Evolutionary conservation across 202 grass and related monocot species (phyloP), one percentile per base, ranked within the genome.

Genomic region (Carex arenaria): DNA sequence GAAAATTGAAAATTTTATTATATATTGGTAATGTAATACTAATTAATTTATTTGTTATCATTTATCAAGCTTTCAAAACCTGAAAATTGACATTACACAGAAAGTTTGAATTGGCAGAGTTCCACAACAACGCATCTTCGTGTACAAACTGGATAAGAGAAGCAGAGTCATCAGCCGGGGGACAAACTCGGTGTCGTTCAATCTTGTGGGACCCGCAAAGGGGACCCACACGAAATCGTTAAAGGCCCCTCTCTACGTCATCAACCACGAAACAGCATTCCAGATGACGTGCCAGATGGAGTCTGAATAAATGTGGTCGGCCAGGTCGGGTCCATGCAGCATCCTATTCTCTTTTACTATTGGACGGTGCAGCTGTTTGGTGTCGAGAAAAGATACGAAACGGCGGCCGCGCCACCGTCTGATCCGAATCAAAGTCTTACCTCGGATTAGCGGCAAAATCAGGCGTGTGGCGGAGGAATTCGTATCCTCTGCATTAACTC

Each of bases 131-230:
- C 26, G 26, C 26, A 26, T 26, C 26, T 26, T 26, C 26, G 79
- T 82, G 79, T 17, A 53, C 17, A 82, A 47, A 67, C 4, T 55
- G 80, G 80, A 66, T 22, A 10, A 14, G 43, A 4, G 17, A 66
- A 66, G 40, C 61, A 49, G 57, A 47, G 64, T 3, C 12, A 5
- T 17, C 5, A 13, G 4, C 2, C 20, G 22, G 80, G 78, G 47
- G 45, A 67, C 43, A 82, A 56, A 36, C 7, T 14, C 31, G 61
- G 79, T 81, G 13, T 53, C 17, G 34, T 67, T 82, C 80, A 82
- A 68, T 82, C 80, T 32, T 67, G 49, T 69, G 80, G 80, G 80
- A 26, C 49, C 61, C 52, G 3, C 17, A 12, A 80, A 1, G 42
- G 19, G 19, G 31, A 7, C 26, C 78, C 80, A 82, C 63, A 34